phyloP scores from a whole-genome alignment of 2,329 filamentous ascomycete genomes.

The Cryphonectria japonica region DNA sequence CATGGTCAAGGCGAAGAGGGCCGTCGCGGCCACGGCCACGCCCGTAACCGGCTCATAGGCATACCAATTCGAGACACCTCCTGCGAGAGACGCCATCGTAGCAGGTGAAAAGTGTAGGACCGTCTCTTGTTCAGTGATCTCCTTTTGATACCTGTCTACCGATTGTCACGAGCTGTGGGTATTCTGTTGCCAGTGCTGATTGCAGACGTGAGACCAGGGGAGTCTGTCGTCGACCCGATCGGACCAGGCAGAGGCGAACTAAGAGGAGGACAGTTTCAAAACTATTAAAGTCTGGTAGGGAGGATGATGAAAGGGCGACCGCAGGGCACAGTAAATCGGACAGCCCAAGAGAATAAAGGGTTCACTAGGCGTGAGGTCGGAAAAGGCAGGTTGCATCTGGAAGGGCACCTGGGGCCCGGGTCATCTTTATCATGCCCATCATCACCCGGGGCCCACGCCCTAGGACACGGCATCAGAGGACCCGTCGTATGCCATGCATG shows the following conservation, averaged over 20 bases:
- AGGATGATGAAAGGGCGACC: not conserved
- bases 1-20: conserved; percentile 35
- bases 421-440: conserved; percentile 17
- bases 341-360: conserved; percentile 1
- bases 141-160: not conserved
- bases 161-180: not conserved
- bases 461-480: conserved; percentile 6
- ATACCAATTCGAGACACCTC: conserved; percentile 30
- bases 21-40: conserved; percentile 35
- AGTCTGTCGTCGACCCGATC: conserved; percentile 13
- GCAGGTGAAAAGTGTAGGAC: not conserved
- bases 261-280: conserved; percentile 5
- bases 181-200: conserved; percentile 2
- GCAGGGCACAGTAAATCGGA: not conserved
- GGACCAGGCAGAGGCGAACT: not conserved
- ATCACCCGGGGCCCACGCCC: conserved; percentile 1
- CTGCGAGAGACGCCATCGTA: conserved; percentile 8
- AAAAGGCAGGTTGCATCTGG: conserved; percentile 24
- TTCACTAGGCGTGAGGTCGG: conserved; percentile 5
- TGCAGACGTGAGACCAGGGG: not conserved
- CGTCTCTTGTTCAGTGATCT: not conserved
- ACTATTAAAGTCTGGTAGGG: conserved; percentile 5
- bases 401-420: conserved; percentile 12
- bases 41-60: conserved; percentile 35
- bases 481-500: not conserved